A percentile compares a stretch with the other conserved stretches of the same genome.
phyloP scores from a whole-genome alignment of 1,139 yeast species.

The Geotrichum klebahnii region DNA sequence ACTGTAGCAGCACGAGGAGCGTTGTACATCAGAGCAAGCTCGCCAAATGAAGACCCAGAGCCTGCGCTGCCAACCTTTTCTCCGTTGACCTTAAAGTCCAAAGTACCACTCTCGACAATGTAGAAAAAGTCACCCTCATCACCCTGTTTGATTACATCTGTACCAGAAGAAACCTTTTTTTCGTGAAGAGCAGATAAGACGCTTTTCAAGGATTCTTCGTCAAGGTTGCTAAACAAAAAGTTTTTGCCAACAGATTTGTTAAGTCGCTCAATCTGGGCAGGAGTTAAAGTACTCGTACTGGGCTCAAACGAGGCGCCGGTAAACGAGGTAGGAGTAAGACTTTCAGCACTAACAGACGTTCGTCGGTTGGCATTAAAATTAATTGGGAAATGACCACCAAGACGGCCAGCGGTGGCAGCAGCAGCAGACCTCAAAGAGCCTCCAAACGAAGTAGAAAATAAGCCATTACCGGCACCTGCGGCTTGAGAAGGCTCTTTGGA shows the following conservation, averaged over 20 bases:
- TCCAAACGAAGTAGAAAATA: constrained; percentile 24
- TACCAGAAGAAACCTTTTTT: constrained; percentile 55
- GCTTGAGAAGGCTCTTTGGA: neutral
- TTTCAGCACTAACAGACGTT: constrained; percentile 81
- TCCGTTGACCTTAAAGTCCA: constrained; percentile 75
- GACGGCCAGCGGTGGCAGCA: constrained; percentile 29
- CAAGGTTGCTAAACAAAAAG: constrained; percentile 76
- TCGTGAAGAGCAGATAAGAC: constrained; percentile 80
- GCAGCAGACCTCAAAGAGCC: constrained; percentile 29
- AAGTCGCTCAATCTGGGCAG: constrained; percentile 63
- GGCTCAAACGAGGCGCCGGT: constrained; percentile 23
- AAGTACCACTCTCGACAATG: constrained; percentile 79
- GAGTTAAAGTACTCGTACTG: constrained; percentile 41
- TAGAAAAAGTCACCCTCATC: constrained; percentile 95
- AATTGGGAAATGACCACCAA: constrained; percentile 23
- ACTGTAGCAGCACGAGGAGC: constrained; percentile 98
- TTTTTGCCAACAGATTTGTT: constrained; percentile 70
- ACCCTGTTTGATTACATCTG: constrained; percentile 81
- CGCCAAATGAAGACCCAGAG: constrained; percentile 91
- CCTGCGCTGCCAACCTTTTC: constrained; percentile 68
- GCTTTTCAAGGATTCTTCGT: constrained; percentile 64
- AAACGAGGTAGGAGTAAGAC: constrained; percentile 31
- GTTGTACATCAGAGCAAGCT: constrained; percentile 93
- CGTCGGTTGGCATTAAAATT: constrained; percentile 74
- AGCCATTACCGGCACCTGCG: constrained; percentile 1